phyloP scores from a whole-genome alignment of 2,329 filamentous ascomycete species.

The Cladobotryum mycophilum region DNA sequence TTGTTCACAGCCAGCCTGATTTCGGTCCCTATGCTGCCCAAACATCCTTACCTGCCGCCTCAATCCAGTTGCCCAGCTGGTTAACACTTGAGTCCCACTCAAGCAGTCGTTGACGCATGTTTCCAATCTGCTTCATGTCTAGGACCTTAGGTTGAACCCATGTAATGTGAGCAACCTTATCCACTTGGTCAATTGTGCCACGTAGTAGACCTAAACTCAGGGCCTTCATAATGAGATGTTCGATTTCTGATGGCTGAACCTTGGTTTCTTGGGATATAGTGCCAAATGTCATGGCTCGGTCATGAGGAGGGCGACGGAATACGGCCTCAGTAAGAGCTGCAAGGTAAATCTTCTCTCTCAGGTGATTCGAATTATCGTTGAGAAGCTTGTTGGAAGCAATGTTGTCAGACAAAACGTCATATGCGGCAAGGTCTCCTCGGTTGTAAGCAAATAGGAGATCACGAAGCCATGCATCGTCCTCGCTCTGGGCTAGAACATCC shows the following conservation, averaged over 20 bases:
- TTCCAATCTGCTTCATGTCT: conserved; percentile 90
- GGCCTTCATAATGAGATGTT: conserved; percentile 99
- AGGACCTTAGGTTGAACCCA: conserved; percentile 99
- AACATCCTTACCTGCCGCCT: conserved; percentile 86
- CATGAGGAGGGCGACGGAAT: conserved; percentile 90
- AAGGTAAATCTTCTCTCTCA: conserved; percentile 98
- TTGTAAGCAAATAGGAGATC: conserved; percentile 98
- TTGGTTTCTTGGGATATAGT: conserved; percentile 90
- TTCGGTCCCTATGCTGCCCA: conserved; percentile 66
- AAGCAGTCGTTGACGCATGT: conserved; percentile 78
- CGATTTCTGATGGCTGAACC: conserved; percentile 84
- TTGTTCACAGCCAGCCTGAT: background rate
- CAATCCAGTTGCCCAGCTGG: conserved; percentile 94
- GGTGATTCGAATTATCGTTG: conserved; percentile 69
- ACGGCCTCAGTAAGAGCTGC: conserved; percentile 91
- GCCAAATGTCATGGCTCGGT: conserved; percentile 86
- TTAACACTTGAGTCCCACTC: conserved; percentile 98
- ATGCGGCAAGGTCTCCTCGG: conserved; percentile 82
- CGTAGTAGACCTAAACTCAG: conserved; percentile 82
- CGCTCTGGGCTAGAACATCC: conserved; percentile 65
- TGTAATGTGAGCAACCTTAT: conserved; percentile 87
- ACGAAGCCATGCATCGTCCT: conserved; percentile 78
- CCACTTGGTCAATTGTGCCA: conserved; percentile 94
- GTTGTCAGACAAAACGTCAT: conserved; percentile 75
- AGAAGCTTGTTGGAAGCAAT: conserved; percentile 76